Evolutionary conservation across 108 stramenopile genomes (phyloP).

Genomic region (Pseudonitzschia multiseries): DNA sequence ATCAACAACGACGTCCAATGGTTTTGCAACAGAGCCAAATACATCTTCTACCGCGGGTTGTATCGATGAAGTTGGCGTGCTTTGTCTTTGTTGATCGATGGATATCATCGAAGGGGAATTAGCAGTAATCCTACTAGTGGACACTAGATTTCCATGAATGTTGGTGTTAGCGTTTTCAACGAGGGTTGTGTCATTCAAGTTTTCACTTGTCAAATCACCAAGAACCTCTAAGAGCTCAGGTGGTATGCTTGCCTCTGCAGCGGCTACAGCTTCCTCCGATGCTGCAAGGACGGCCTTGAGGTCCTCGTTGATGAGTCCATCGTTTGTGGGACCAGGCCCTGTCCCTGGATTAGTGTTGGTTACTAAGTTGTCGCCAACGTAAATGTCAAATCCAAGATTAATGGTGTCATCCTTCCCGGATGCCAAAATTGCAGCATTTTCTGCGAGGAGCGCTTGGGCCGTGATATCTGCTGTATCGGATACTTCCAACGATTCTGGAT

Average conservation of each 20-base stretch:
- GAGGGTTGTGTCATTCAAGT: background rate
- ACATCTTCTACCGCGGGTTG: background rate
- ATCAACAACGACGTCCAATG: background rate
- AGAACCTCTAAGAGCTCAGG: constrained; percentile 25
- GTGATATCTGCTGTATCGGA: background rate
- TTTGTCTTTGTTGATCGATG: background rate
- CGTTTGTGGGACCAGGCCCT: background rate
- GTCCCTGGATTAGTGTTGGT: background rate
- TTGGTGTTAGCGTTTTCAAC: no score
- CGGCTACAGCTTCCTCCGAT: constrained; percentile 28
- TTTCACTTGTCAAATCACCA: background rate
- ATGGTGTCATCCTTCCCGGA: background rate
- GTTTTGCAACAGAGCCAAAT: background rate
- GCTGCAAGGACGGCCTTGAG: constrained; percentile 44
- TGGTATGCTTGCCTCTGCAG: constrained; percentile 36
- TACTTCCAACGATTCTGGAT: background rate
- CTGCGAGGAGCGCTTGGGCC: background rate
- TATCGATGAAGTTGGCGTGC: no score
- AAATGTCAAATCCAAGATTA: background rate
- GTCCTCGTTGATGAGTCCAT: constrained; percentile 24
- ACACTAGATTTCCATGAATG: no score
- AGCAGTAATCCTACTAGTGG: background rate
- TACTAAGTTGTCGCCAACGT: background rate
- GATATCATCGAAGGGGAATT: background rate
- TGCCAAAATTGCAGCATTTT: background rate